phyloP scores from a whole-genome alignment of 2,329 filamentous ascomycete species.

The Sphaerostilbella broomeana region DNA sequence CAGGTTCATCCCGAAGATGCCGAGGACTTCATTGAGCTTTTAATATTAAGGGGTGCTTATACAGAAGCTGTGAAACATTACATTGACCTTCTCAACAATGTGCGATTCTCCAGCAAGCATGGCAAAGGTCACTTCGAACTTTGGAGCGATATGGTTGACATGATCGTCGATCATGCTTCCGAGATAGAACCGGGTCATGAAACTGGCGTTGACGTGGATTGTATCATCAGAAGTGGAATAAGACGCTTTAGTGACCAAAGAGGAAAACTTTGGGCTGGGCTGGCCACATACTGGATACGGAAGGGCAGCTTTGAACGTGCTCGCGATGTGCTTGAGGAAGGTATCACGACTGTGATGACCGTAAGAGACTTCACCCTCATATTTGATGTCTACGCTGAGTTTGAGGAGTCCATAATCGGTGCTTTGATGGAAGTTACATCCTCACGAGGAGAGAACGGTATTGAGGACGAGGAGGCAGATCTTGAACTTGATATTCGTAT shows the following conservation, averaged over 20 bases:
- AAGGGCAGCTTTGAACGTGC: constrained; percentile 88
- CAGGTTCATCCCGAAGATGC: constrained; percentile 93
- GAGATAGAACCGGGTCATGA: constrained; percentile 77
- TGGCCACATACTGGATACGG: constrained; percentile 96
- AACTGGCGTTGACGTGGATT: constrained; percentile 80
- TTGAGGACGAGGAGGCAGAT: constrained; percentile 75
- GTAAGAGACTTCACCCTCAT: constrained; percentile 94
- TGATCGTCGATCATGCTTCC: constrained; percentile 84
- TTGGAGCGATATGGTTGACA: constrained; percentile 95
- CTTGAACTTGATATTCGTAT: constrained; percentile 94
- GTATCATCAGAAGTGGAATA: constrained; percentile 88
- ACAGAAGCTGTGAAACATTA: constrained; percentile 89
- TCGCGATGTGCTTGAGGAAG: constrained; percentile 90
- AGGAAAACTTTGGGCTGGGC: constrained; percentile 88
- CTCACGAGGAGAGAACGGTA: constrained; percentile 68
- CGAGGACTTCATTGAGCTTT: constrained; percentile 89
- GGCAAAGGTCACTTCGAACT: constrained; percentile 93
- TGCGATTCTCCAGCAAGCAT: constrained; percentile 84
- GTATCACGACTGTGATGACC: constrained; percentile 96
- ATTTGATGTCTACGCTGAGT: constrained; percentile 94
- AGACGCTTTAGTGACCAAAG: constrained; percentile 85
- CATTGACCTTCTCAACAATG: constrained; percentile 86
- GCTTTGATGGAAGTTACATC: constrained; percentile 86
- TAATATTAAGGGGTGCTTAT: constrained; percentile 74
- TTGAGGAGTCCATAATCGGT: constrained; percentile 92